Conservation (phyloP, 768 basidiomycete genomes). For the Brasilioporus rufonigricans region DNA sequence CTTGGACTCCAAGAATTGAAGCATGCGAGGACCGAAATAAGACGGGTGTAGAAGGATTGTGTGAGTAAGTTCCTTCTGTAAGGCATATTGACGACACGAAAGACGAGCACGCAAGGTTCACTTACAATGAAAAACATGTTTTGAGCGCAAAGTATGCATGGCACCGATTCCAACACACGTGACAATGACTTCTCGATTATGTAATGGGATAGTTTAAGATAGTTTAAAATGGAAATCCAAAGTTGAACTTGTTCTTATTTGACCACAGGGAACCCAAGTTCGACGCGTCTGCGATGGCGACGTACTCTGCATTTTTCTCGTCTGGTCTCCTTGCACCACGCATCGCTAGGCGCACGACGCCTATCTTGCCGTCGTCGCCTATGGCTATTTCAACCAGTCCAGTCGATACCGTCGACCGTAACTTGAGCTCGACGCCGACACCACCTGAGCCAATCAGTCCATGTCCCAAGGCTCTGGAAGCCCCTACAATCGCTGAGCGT, state of each 20-base stretch:
- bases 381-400: constrained; percentile 16
- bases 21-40: constrained; percentile 96
- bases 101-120: constrained; percentile 11
- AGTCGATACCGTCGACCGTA: constrained; percentile 35
- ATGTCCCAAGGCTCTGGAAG: constrained; percentile 23
- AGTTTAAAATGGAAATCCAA: constrained; percentile 12
- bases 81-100: neutral
- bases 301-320: constrained; percentile 68
- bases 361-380: constrained; percentile 26
- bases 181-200: constrained; percentile 14
- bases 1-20: constrained; percentile 89
- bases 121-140: constrained; percentile 74
- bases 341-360: constrained; percentile 23
- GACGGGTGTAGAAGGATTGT: constrained; percentile 97
- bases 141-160: neutral
- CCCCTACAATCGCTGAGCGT: constrained; percentile 22
- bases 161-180: constrained; percentile 5
- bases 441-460: constrained; percentile 25
- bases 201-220: constrained; percentile 12
- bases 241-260: constrained; percentile 17
- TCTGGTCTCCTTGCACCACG: constrained; percentile 63
- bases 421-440: constrained; percentile 38
- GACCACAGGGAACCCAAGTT: neutral
- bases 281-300: constrained; percentile 31
- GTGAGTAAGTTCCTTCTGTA: constrained; percentile 94